These are phyloP conservation scores for Dactylonectria macrodidyma DNA, from an alignment of 2,329 filamentous ascomycete genomes.

Conservation along the genomic window DNA sequence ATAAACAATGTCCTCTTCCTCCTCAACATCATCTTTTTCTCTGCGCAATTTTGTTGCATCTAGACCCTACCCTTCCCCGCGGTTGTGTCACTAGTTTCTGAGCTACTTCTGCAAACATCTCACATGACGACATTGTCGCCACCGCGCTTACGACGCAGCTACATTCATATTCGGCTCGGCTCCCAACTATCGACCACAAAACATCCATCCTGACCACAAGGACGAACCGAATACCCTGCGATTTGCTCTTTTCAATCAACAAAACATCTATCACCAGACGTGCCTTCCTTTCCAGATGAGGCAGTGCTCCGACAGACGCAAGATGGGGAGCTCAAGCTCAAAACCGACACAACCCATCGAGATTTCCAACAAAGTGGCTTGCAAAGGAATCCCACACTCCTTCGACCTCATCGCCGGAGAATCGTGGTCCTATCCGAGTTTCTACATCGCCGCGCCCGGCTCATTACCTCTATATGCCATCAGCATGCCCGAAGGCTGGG, in stretches of 20 bases:
- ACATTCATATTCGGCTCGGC: background rate
- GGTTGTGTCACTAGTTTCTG: background rate
- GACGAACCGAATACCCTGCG: background rate
- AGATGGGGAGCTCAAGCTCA: constrained; percentile 6
- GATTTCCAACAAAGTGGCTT: constrained; percentile 30
- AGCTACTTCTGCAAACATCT: background rate
- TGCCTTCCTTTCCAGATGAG: background rate
- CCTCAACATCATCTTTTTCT: background rate
- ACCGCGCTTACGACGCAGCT: background rate
- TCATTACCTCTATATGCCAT: constrained; percentile 22
- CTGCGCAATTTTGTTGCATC: background rate
- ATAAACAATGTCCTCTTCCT: background rate
- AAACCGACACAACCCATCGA: constrained; percentile 9
- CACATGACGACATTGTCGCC: background rate
- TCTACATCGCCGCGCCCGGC: constrained; percentile 25
- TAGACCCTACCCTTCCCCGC: background rate
- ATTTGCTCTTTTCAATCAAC: background rate
- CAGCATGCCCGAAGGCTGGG: constrained; percentile 32
- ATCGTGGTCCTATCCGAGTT: constrained; percentile 28
- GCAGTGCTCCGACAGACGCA: background rate
- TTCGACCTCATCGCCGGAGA: constrained; percentile 35
- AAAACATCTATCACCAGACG: background rate
- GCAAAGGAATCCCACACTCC: constrained; percentile 34
- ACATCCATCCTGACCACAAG: background rate
- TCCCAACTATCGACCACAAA: background rate